A percentile compares a stretch with the other conserved stretches of the same genome.
These are phyloP conservation scores for Elymus sibiricus DNA, from an alignment of 176 grass and related monocot species.

Conservation along the genomic window DNA sequence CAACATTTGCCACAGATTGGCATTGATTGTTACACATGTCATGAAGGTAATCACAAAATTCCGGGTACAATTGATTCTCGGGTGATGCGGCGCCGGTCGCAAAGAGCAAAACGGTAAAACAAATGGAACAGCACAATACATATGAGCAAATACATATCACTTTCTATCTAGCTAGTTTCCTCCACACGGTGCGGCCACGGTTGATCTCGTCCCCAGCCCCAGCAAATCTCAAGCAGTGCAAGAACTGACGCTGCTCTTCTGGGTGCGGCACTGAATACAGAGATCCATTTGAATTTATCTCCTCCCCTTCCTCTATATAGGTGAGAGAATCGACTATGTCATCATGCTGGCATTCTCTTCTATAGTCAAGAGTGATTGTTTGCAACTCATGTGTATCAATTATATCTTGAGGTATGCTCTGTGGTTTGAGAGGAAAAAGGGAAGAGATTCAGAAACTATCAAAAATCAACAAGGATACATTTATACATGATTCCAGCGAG, in stretches of 20 bases:
- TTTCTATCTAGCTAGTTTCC: constrained; percentile 70
- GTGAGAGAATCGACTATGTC: constrained; percentile 86
- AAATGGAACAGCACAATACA: constrained; percentile 6
- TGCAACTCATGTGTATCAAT: constrained; percentile 95
- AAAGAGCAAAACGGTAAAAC: constrained; percentile 17
- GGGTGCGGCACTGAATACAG: constrained; percentile 25
- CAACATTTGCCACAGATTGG: constrained; percentile 6
- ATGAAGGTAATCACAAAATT: constrained; percentile 46
- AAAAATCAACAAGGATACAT: constrained; percentile 12
- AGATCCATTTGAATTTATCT: constrained; percentile 49
- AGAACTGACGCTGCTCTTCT: constrained; percentile 50
- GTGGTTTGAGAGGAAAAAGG: constrained; percentile 22
- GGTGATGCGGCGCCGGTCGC: background rate
- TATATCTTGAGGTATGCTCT: constrained; percentile 98
- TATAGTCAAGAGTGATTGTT: constrained; percentile 96
- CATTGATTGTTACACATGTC: constrained; percentile 9
- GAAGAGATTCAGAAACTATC: background rate
- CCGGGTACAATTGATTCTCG: constrained; percentile 27
- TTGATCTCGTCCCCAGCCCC: constrained; percentile 75
- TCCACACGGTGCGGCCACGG: constrained; percentile 82
- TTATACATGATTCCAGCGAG: too few relatives aligned
- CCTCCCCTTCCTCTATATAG: constrained; percentile 60
- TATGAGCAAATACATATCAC: background rate
- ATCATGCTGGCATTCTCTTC: constrained; percentile 92
- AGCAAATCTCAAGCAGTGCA: constrained; percentile 83